Conservation (phyloP, 2,329 filamentous ascomycete genomes). For the Nemania sp. region DNA sequence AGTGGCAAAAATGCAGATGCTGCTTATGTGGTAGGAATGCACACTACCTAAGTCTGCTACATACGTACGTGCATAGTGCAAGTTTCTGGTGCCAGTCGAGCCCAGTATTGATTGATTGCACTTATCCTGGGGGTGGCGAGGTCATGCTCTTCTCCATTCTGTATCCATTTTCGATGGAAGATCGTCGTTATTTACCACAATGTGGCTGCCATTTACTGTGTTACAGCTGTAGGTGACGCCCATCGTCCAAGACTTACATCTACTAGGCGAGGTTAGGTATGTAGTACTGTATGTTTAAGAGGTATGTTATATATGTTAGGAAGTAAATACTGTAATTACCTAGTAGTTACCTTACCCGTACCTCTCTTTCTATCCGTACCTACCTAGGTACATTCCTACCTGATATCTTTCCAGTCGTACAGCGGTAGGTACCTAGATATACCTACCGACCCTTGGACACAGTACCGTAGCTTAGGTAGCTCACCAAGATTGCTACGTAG, state of each 20-base stretch:
- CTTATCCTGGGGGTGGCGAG: slow-evolving; percentile 25
- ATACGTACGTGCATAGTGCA: not conserved
- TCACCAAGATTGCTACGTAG: not conserved
- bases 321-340: no score
- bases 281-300: no score
- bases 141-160: no score
- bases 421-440: not conserved
- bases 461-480: not conserved
- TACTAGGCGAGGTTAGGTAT: no score
- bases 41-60: not conserved
- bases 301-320: no score
- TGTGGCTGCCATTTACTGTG: slow-evolving; percentile 22
- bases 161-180: slow-evolving; percentile 21
- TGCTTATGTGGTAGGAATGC: not conserved
- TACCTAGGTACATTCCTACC: no score
- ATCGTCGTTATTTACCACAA: slow-evolving; percentile 25
- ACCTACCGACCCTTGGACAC: not conserved
- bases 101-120: no score
- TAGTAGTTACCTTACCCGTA: slow-evolving; percentile 29
- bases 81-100: no score
- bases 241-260: slow-evolving; percentile 2
- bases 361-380: no score
- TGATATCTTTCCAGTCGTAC: not conserved
- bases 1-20: slow-evolving; percentile 34
- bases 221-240: slow-evolving; percentile 7